These are phyloP conservation scores for Penicillium cosmopolitanum DNA, from an alignment of 495 filamentous ascomycete species.

Conservation along the genomic window DNA sequence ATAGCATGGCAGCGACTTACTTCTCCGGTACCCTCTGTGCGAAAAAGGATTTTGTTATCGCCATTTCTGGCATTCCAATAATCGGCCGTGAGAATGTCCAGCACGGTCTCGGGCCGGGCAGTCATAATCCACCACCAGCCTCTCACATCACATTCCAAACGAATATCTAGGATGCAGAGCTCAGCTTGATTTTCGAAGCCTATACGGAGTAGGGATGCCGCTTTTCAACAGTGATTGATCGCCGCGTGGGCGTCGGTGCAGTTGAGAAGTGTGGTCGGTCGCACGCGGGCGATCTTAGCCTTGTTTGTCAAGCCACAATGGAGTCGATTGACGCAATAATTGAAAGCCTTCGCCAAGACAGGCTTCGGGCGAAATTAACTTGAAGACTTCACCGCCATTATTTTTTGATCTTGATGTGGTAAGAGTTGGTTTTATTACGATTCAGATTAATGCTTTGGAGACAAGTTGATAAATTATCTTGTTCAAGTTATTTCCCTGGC, in stretches of 20 bases:
- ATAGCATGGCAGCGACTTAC: neutral
- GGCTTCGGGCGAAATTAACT: neutral
- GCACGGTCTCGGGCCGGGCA: neutral
- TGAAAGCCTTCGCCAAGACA: neutral
- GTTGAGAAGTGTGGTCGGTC: neutral
- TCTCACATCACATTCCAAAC: neutral
- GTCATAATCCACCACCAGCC: neutral
- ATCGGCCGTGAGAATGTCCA: conserved; percentile 3
- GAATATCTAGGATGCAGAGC: neutral
- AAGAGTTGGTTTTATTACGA: neutral
- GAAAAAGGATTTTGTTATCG: neutral
- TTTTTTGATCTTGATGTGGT: too few relatives aligned
- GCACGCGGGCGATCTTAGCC: neutral
- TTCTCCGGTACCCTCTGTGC: neutral
- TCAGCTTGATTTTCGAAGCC: neutral
- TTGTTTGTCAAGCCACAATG: conserved; percentile 5
- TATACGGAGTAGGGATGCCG: neutral
- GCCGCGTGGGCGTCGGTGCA: neutral
- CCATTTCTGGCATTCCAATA: neutral
- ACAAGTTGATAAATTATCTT: neutral
- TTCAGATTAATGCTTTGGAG: neutral
- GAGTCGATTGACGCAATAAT: conserved; percentile 1
- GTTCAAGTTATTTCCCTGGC: neutral
- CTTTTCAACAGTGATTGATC: neutral
- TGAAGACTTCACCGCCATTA: neutral